Percentiles rank a stretch among this genome's conserved stretches.
These are phyloP conservation scores for Debaryomyces udenii DNA, from an alignment of 1,139 yeast species.

Conservation along the genomic window DNA sequence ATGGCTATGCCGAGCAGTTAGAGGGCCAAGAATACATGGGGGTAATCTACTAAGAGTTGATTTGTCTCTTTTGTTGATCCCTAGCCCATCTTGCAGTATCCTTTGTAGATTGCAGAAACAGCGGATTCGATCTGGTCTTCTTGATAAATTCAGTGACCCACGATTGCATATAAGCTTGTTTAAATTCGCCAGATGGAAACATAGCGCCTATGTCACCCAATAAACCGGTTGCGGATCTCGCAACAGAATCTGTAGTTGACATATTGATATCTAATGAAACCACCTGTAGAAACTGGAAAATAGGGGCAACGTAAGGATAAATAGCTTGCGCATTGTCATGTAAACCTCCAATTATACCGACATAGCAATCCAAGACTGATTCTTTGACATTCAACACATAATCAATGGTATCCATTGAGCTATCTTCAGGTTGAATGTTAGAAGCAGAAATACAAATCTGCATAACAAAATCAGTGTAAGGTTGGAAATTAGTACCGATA, in stretches of 20 bases:
- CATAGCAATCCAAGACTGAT: conserved; percentile 90
- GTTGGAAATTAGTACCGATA: conserved; percentile 73
- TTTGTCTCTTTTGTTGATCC: conserved; percentile 73
- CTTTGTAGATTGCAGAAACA: conserved; percentile 66
- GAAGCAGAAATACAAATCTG: conserved; percentile 63
- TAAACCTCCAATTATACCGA: conserved; percentile 90
- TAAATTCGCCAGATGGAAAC: conserved; percentile 75
- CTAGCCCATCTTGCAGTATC: conserved; percentile 97
- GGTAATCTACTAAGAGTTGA: conserved; percentile 19
- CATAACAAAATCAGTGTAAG: conserved; percentile 80
- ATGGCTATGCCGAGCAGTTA: conserved; percentile 1
- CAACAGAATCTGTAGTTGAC: conserved; percentile 63
- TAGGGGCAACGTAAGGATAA: conserved; percentile 64
- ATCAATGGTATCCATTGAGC: conserved; percentile 74
- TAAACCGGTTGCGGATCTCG: conserved; percentile 82
- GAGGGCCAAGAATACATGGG: conserved; percentile 12
- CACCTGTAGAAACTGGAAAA: conserved; percentile 67
- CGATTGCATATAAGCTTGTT: conserved; percentile 62
- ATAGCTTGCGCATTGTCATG: conserved; percentile 69
- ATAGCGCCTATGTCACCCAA: conserved; percentile 91
- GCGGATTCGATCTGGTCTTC: conserved; percentile 65
- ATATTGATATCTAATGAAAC: conserved; percentile 64
- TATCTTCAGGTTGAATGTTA: conserved; percentile 55
- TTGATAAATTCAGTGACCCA: conserved; percentile 83
- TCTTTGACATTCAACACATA: conserved; percentile 75